phyloP scores from a whole-genome alignment of 768 basidiomycete species.

The Grammothele lineata region DNA sequence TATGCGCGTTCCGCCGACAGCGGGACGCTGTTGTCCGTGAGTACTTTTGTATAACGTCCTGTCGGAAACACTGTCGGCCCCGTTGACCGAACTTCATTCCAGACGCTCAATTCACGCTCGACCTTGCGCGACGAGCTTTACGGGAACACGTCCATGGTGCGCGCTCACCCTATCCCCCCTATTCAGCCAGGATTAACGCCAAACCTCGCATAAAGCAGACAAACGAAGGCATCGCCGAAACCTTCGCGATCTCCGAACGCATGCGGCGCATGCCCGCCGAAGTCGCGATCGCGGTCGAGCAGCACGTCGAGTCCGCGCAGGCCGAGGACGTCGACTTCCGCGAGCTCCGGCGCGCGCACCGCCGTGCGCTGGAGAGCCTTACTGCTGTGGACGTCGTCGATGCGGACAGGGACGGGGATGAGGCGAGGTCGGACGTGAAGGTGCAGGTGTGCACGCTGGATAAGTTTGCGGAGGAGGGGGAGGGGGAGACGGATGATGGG shows the following conservation, averaged over 20 bases:
- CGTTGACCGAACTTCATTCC: no score
- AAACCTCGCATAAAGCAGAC: neutral
- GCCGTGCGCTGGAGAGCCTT: neutral
- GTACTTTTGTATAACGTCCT: no score
- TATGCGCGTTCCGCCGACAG: no score
- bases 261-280: conserved; percentile 3
- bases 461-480: no score
- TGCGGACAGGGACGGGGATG: no score
- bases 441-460: no score
- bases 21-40: neutral
- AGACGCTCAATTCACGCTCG: conserved; percentile 7
- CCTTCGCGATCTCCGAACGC: neutral
- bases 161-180: neutral
- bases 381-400: no score
- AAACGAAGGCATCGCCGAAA: neutral
- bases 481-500: no score
- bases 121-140: conserved; percentile 7
- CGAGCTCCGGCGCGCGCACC: neutral
- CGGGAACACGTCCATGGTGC: neutral
- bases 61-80: neutral
- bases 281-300: conserved; percentile 4
- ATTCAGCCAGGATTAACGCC: neutral
- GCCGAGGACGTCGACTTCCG: conserved; percentile 3
- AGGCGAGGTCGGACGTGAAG: no score
- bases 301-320: conserved; percentile 1